Percentiles rank a stretch among this genome's conserved stretches.
Evolutionary conservation across 2,329 filamentous ascomycete species (phyloP).

Genomic region (Xylariaceae sp.): DNA sequence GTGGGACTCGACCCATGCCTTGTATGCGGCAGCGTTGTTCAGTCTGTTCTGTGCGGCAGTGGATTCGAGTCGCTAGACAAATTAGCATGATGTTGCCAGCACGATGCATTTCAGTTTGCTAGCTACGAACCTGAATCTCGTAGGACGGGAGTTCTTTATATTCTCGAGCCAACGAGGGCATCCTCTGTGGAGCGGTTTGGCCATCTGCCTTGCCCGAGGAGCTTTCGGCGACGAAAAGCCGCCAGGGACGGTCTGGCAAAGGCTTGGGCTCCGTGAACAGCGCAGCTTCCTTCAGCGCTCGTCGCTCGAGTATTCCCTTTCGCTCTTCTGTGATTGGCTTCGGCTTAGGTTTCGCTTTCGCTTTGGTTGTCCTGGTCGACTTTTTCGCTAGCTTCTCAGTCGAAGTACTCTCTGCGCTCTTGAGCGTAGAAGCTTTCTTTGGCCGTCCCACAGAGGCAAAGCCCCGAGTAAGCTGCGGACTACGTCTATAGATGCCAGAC

Average conservation of each 20-base stretch:
- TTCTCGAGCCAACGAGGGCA: slow-evolving; percentile 38
- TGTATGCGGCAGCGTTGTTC: slow-evolving; percentile 48
- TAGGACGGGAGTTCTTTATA: slow-evolving; percentile 50
- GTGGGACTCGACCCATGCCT: slow-evolving; percentile 57
- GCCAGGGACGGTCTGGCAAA: slow-evolving; percentile 46
- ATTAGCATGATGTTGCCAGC: slow-evolving; percentile 22
- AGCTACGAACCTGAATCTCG: slow-evolving; percentile 53
- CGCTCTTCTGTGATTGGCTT: slow-evolving; percentile 28
- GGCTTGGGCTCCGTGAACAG: slow-evolving; percentile 49
- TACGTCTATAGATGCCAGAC: slow-evolving; percentile 2
- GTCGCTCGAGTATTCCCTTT: slow-evolving; percentile 35
- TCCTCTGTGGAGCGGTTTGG: slow-evolving; percentile 24
- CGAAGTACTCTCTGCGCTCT: slow-evolving; percentile 27
- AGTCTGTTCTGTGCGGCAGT: slow-evolving; percentile 49
- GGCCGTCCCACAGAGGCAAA: slow-evolving; percentile 28
- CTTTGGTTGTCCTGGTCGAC: slow-evolving; percentile 16
- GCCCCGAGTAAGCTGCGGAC: slow-evolving; percentile 14
- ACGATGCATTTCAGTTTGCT: background rate
- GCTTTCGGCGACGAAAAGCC: slow-evolving; percentile 46
- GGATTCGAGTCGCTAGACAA: slow-evolving; percentile 46
- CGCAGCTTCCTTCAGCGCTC: slow-evolving; percentile 48
- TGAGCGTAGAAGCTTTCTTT: slow-evolving; percentile 27
- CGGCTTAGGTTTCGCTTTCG: slow-evolving; percentile 9
- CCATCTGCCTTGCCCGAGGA: slow-evolving; percentile 34
- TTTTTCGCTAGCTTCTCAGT: slow-evolving; percentile 38